Conservation (phyloP, 2,329 filamentous ascomycete species). For the Lachnum nothofagi region DNA sequence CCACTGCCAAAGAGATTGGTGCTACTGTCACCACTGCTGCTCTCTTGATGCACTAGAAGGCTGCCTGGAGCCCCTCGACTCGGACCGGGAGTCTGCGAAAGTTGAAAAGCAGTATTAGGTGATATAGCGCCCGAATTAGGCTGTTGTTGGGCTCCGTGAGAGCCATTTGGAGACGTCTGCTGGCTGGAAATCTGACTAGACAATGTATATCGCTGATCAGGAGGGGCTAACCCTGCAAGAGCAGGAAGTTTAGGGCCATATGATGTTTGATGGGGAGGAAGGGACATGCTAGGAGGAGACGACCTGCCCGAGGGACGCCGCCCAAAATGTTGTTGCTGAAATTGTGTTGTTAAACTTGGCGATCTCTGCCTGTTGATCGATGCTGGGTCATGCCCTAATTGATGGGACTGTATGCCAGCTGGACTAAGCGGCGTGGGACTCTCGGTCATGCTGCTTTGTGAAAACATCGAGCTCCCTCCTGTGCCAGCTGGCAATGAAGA, state of each 20-base stretch:
- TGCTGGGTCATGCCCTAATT: constrained; percentile 48
- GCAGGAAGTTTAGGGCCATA: constrained; percentile 32
- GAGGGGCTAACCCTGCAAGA: constrained; percentile 30
- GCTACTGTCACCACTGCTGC: constrained; percentile 54
- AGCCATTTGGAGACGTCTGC: constrained; percentile 18
- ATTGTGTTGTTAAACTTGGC: constrained; percentile 60
- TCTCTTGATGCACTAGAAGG: constrained; percentile 44
- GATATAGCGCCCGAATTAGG: constrained; percentile 23
- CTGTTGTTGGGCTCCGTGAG: constrained; percentile 21
- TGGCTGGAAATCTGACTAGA: constrained; percentile 27
- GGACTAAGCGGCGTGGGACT: constrained; percentile 81
- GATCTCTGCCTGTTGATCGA: constrained; percentile 55
- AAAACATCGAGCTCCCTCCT: constrained; percentile 52
- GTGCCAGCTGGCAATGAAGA: constrained; percentile 44
- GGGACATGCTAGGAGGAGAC: constrained; percentile 35
- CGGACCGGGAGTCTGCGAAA: constrained; percentile 45
- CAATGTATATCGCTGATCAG: constrained; percentile 32
- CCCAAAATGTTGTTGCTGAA: constrained; percentile 59
- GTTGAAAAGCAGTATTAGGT: constrained; percentile 33
- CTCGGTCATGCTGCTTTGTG: constrained; percentile 70
- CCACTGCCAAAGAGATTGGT: constrained; percentile 62
- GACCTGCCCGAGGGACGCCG: constrained; percentile 54
- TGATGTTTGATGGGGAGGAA: constrained; percentile 27
- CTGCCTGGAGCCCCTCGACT: constrained; percentile 18
- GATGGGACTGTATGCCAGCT: constrained; percentile 43